phyloP scores from a whole-genome alignment of 2,329 filamentous ascomycete genomes.

The Apiospora hydei region DNA sequence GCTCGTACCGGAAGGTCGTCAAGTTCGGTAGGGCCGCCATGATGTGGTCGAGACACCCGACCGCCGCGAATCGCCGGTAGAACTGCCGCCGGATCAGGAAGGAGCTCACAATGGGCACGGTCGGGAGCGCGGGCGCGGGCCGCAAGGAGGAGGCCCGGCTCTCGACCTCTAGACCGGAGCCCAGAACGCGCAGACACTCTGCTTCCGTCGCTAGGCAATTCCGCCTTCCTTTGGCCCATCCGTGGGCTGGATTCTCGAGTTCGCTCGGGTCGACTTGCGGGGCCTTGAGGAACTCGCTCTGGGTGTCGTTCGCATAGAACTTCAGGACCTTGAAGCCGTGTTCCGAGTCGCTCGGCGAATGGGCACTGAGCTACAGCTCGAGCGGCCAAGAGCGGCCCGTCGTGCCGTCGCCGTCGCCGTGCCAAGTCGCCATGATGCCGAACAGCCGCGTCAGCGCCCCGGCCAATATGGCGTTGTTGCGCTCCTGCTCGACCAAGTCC shows the following conservation, averaged over 20 bases:
- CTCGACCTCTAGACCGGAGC: neutral
- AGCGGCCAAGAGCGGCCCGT: neutral
- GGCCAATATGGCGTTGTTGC: neutral
- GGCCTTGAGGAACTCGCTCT: neutral
- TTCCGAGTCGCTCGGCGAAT: neutral
- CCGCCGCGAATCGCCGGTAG: neutral
- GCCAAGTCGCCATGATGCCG: neutral
- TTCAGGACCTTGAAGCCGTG: neutral
- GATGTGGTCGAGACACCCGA: neutral
- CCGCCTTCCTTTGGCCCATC: neutral
- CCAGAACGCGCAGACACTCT: neutral
- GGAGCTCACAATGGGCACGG: neutral
- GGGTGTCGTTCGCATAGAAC: neutral
- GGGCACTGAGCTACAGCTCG: slow-evolving; percentile 12
- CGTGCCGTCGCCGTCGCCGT: neutral
- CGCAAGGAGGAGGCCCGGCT: too few relatives aligned
- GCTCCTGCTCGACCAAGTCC: neutral
- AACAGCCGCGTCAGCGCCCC: neutral
- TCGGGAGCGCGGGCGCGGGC: neutral
- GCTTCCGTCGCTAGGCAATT: neutral
- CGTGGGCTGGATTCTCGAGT: neutral
- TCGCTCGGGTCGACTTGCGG: neutral
- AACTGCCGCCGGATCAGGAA: slow-evolving; percentile 15
- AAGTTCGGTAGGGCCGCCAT: neutral
- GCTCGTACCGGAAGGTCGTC: neutral